Evolutionary conservation across 2,329 filamentous ascomycete genomes (phyloP).

Genomic region (Fusarium sp.): DNA sequence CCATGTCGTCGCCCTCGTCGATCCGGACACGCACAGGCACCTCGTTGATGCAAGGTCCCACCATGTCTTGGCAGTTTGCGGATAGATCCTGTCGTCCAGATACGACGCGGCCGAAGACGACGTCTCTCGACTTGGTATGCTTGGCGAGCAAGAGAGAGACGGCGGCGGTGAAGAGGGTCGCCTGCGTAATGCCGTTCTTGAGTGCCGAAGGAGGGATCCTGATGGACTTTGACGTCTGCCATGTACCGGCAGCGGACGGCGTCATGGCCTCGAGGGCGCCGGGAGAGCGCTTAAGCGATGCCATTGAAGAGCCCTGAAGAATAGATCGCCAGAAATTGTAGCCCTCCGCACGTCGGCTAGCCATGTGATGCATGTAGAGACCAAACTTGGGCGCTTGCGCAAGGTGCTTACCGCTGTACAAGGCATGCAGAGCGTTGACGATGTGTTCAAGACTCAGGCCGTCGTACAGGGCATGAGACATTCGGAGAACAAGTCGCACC

Average conservation of each 20-base stretch:
- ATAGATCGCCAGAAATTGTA: conserved; percentile 17
- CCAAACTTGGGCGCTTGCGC: conserved; percentile 23
- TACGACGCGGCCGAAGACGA: conserved; percentile 36
- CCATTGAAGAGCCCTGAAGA: conserved; percentile 5
- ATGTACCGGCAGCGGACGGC: background rate
- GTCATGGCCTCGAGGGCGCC: background rate
- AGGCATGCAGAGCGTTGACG: conserved; percentile 22
- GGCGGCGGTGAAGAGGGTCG: conserved; percentile 7
- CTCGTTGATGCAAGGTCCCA: conserved; percentile 19
- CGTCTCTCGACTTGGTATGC: conserved; percentile 1
- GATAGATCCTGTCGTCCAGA: conserved; percentile 34
- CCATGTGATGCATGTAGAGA: conserved; percentile 29
- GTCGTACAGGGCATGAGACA: conserved; percentile 42
- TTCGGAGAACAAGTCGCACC: conserved; percentile 21
- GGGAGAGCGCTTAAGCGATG: background rate
- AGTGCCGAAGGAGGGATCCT: background rate
- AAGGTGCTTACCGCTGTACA: conserved; percentile 25
- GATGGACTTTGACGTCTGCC: conserved; percentile 7
- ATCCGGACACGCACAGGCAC: conserved; percentile 13
- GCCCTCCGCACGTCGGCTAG: background rate
- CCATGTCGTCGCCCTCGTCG: background rate
- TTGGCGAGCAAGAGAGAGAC: background rate
- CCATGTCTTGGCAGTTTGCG: conserved; percentile 19
- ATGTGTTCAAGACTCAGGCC: conserved; percentile 36
- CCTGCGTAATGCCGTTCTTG: conserved; percentile 7